Evolutionary conservation across 108 stramenopile genomes (phyloP).

Genomic region (Poteriospumella lacustris): DNA sequence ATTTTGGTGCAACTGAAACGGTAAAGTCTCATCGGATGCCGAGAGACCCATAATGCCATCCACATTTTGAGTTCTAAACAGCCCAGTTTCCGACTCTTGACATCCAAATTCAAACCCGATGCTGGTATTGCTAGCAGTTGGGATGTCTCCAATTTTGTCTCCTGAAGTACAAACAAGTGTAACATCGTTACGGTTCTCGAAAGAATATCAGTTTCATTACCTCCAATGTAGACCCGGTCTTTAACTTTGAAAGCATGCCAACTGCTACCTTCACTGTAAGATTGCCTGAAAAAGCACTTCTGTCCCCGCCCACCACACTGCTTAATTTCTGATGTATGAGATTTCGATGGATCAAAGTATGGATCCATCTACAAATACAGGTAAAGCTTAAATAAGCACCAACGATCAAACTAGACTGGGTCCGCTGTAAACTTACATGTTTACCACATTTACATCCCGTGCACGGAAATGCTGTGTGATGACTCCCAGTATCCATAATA

Average conservation of each 20-base stretch:
- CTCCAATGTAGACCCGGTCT: constrained; percentile 33
- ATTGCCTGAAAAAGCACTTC: constrained; percentile 46
- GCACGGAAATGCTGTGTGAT: constrained; percentile 33
- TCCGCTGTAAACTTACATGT: neutral
- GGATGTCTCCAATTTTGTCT: neutral
- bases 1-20: constrained; percentile 68
- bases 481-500: constrained; percentile 33
- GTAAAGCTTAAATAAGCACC: neutral
- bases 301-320: neutral
- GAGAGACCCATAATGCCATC: constrained; percentile 92
- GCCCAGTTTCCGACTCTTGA: constrained; percentile 71
- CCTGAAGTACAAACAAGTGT: constrained; percentile 5
- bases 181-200: constrained; percentile 12
- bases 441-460: constrained; percentile 25
- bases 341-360: constrained; percentile 15
- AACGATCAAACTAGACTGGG: neutral
- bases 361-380: constrained; percentile 16
- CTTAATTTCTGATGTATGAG: neutral
- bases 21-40: constrained; percentile 65
- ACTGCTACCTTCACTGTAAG: constrained; percentile 52
- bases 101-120: constrained; percentile 88
- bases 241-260: constrained; percentile 50
- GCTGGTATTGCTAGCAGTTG: constrained; percentile 11
- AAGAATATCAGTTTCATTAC: neutral
- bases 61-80: constrained; percentile 81